These are phyloP conservation scores for Vachellia pachyceras DNA, from an alignment of 306 rosid species.

Conservation along the genomic window DNA sequence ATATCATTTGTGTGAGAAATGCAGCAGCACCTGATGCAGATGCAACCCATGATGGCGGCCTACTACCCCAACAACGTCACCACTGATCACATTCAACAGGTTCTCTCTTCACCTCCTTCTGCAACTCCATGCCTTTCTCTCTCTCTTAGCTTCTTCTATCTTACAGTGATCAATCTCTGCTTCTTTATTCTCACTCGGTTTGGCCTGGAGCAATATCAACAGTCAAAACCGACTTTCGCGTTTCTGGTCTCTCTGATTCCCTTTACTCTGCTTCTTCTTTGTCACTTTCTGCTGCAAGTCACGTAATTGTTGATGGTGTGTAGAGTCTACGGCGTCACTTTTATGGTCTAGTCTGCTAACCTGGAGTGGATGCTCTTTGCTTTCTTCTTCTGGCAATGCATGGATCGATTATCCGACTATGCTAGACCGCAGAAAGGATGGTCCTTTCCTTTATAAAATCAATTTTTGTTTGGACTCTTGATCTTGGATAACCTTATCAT, in stretches of 20 bases:
- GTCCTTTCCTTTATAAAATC: neutral
- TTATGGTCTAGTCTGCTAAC: neutral
- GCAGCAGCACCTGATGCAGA: conserved; percentile 99
- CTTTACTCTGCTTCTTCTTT: conserved; percentile 25
- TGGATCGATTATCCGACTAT: too few species aligned
- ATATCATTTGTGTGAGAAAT: conserved; percentile 45
- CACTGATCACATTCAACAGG: conserved; percentile 99
- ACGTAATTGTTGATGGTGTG: neutral
- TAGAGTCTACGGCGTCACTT: neutral
- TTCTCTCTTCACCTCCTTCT: conserved; percentile 35
- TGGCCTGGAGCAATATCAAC: neutral
- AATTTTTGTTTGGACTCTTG: neutral
- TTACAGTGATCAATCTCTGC: neutral
- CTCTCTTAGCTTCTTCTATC: neutral
- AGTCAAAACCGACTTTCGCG: neutral
- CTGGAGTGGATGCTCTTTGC: neutral
- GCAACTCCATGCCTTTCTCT: neutral
- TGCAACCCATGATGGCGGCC: conserved; percentile 99
- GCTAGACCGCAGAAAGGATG: too few species aligned
- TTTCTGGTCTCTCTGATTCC: conserved; percentile 22
- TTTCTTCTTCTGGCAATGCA: neutral
- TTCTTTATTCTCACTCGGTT: neutral
- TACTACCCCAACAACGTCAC: conserved; percentile 96
- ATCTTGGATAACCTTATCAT: too few species aligned
- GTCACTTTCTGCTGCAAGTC: conserved; percentile 33